phyloP scores from a whole-genome alignment of 148 eudicot species.

The Camellia japonica region DNA sequence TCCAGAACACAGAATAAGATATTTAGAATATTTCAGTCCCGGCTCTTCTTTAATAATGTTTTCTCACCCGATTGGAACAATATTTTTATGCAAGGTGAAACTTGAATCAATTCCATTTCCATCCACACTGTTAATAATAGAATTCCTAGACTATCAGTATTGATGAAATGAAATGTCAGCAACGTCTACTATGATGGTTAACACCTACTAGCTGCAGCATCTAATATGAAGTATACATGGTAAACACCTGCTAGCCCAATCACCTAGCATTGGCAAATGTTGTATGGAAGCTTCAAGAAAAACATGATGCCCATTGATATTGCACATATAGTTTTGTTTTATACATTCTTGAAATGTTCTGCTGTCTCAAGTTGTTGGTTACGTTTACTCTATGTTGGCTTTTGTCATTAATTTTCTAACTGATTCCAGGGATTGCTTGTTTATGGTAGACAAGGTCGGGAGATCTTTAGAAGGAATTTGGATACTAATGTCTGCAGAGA shows the following conservation, averaged over 20 bases:
- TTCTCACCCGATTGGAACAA: background rate
- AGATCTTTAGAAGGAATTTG: slow-evolving; percentile 73
- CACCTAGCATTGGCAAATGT: background rate
- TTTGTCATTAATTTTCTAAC: background rate
- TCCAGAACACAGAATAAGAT: background rate
- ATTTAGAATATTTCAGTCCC: background rate
- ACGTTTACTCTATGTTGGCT: slow-evolving; percentile 8
- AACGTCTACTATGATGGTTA: background rate
- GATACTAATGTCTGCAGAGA: slow-evolving; percentile 74
- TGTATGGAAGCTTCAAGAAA: background rate
- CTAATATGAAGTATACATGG: background rate
- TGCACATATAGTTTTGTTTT: background rate
- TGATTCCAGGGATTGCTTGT: slow-evolving; percentile 77
- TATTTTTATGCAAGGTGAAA: background rate
- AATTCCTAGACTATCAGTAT: background rate
- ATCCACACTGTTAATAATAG: background rate
- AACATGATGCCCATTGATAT: background rate
- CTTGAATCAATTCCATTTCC: background rate
- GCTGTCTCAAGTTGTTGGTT: background rate
- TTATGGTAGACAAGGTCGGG: slow-evolving; percentile 88
- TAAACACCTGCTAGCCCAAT: background rate
- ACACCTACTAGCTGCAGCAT: background rate
- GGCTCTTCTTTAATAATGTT: background rate
- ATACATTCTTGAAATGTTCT: background rate
- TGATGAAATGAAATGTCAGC: background rate